These are phyloP conservation scores for Monilinia fructicola DNA, from an alignment of 2,329 filamentous ascomycete genomes.

Conservation along the genomic window DNA sequence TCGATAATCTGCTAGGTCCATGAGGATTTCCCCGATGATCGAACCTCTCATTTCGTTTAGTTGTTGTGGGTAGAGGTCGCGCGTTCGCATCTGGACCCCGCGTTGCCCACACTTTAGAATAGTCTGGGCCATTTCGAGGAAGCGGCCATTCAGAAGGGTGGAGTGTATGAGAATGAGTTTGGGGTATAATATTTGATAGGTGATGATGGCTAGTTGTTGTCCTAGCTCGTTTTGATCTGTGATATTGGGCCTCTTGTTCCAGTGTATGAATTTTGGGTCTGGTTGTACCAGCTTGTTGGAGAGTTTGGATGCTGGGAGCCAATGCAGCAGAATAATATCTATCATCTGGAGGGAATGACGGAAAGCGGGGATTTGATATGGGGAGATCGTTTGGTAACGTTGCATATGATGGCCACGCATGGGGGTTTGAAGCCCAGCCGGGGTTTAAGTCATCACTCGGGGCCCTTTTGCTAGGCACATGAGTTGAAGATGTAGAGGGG, in stretches of 20 bases:
- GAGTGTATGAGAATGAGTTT: no score
- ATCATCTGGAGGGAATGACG: no score
- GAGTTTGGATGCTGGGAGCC: no score
- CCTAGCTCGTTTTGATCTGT: neutral
- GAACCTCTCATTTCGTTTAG: neutral
- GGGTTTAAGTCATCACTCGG: no score
- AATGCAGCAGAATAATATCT: neutral
- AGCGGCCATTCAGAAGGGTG: neutral
- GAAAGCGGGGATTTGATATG: no score
- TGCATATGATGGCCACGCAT: no score
- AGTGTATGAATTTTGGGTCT: neutral
- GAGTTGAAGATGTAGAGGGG: no score
- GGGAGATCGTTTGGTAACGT: no score
- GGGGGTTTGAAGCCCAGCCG: no score
- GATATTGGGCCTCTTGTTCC: neutral
- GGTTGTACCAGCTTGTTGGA: neutral
- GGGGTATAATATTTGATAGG: no score
- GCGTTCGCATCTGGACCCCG: neutral
- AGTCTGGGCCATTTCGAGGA: no score
- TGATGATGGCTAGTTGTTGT: neutral
- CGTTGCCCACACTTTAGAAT: neutral
- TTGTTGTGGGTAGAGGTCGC: neutral
- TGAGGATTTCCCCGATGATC: neutral
- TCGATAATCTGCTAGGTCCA: neutral
- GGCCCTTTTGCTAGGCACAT: no score